Conservation (phyloP, 768 basidiomycete genomes). For the Psilocybe cubensis region DNA sequence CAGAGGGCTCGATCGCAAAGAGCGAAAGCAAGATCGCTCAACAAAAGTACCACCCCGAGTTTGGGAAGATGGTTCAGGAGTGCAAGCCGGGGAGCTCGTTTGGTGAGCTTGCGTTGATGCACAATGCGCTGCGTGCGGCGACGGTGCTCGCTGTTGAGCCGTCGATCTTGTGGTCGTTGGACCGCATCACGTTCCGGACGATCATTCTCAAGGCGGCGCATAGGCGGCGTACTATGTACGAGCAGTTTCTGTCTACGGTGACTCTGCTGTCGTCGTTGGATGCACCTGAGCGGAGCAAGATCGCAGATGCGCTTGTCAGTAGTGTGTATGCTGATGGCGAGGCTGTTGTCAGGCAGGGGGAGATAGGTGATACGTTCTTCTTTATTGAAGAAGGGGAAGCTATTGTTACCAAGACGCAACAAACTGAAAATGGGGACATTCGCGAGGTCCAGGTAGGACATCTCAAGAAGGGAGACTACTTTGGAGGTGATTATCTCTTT, state of each 20-base stretch:
- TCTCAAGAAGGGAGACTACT: constrained; percentile 93
- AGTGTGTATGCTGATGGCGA: constrained; percentile 82
- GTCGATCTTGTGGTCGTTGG: constrained; percentile 91
- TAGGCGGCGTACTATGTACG: constrained; percentile 92
- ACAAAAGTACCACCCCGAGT: constrained; percentile 67
- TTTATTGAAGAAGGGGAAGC: constrained; percentile 96
- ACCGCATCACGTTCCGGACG: constrained; percentile 97
- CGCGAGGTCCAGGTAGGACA: constrained; percentile 74
- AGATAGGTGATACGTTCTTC: constrained; percentile 97
- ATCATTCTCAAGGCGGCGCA: constrained; percentile 95
- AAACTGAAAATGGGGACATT: constrained; percentile 57
- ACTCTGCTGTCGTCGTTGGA: constrained; percentile 85
- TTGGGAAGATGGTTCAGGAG: constrained; percentile 83
- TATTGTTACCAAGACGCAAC: constrained; percentile 76
- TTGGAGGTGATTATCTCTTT: constrained; percentile 73
- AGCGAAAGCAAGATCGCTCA: constrained; percentile 60
- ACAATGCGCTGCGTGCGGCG: constrained; percentile 94
- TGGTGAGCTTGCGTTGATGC: constrained; percentile 97
- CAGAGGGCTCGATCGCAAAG: constrained; percentile 42
- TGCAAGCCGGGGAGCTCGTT: constrained; percentile 87
- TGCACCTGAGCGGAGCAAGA: constrained; percentile 91
- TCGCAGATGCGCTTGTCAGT: constrained; percentile 93
- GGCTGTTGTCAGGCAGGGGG: constrained; percentile 89
- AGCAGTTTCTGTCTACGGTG: constrained; percentile 92
- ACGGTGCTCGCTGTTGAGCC: constrained; percentile 86